phyloP scores from a whole-genome alignment of 2,329 filamentous ascomycete genomes.

The Didymosphaeria variabile region DNA sequence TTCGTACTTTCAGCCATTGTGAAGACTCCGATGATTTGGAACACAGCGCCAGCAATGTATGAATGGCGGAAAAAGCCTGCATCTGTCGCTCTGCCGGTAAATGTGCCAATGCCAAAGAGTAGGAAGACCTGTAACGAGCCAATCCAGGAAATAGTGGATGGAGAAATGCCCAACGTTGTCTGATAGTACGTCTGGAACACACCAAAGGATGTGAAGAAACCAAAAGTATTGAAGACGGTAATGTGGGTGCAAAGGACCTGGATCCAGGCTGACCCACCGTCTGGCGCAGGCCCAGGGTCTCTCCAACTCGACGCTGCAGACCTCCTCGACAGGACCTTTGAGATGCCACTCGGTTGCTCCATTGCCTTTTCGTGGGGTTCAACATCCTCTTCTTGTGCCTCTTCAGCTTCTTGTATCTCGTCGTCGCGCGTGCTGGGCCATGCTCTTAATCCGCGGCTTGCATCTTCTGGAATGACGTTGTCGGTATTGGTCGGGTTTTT shows the following conservation, averaged over 20 bases:
- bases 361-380: slow-evolving; percentile 6
- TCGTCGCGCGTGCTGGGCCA: slow-evolving; percentile 30
- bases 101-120: slow-evolving; percentile 41
- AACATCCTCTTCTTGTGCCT: slow-evolving; percentile 15
- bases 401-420: slow-evolving; percentile 25
- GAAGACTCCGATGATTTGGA: slow-evolving; percentile 48
- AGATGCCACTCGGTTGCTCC: slow-evolving; percentile 15
- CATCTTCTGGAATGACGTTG: slow-evolving; percentile 9
- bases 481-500: background rate
- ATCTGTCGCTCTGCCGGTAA: slow-evolving; percentile 42
- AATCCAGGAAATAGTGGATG: slow-evolving; percentile 46
- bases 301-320: slow-evolving; percentile 32
- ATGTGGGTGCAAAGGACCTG: slow-evolving; percentile 61
- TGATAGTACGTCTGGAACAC: slow-evolving; percentile 65
- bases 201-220: slow-evolving; percentile 63
- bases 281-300: slow-evolving; percentile 42
- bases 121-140: slow-evolving; percentile 45
- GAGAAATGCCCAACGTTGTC: slow-evolving; percentile 48
- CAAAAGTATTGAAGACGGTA: slow-evolving; percentile 67
- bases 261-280: slow-evolving; percentile 66
- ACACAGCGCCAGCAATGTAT: slow-evolving; percentile 36
- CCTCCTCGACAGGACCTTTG: slow-evolving; percentile 32
- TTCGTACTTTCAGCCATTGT: slow-evolving; percentile 39
- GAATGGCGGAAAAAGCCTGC: slow-evolving; percentile 40
- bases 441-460: slow-evolving; percentile 16